Conservation (phyloP, 225 moss, liverwort and hornwort species). For the Sphagnum contortum region DNA sequence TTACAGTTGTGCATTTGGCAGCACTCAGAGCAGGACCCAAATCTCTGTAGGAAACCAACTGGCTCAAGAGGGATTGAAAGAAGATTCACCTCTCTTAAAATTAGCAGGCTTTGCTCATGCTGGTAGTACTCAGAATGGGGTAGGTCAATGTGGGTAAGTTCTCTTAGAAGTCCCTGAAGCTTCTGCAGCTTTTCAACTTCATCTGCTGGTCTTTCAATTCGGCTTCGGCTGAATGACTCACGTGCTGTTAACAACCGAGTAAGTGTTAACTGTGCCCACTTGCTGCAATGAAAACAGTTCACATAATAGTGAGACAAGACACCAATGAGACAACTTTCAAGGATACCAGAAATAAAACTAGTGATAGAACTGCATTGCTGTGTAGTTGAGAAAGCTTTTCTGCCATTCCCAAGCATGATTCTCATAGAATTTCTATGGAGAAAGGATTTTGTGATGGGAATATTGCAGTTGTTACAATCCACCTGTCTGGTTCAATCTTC, state of each 20-base stretch:
- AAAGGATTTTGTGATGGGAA: no score
- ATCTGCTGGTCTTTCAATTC: slow-evolving; percentile 22
- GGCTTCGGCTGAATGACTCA: slow-evolving; percentile 28
- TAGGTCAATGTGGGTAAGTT: slow-evolving; percentile 42
- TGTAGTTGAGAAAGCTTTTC: no score
- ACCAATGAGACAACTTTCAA: background rate
- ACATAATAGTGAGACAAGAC: background rate
- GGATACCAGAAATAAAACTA: background rate
- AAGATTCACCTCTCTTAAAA: slow-evolving; percentile 20
- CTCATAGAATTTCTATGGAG: no score
- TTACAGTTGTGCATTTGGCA: no score
- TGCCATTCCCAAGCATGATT: no score
- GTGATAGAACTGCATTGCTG: no score
- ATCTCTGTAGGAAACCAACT: no score
- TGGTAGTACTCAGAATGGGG: slow-evolving; percentile 59
- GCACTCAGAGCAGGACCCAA: no score
- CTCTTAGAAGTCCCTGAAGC: background rate
- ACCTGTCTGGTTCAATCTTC: slow-evolving; percentile 80
- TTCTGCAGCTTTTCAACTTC: slow-evolving; percentile 57
- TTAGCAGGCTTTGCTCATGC: slow-evolving; percentile 48
- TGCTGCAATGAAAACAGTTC: slow-evolving; percentile 34
- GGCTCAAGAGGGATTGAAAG: no score
- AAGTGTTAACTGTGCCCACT: slow-evolving; percentile 85
- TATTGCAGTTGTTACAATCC: background rate
- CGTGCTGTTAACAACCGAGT: slow-evolving; percentile 56